A percentile compares a stretch with the other conserved stretches of the same genome.
phyloP scores from a whole-genome alignment of 176 grass and related monocot species.

The Phoenix roebelenii region DNA sequence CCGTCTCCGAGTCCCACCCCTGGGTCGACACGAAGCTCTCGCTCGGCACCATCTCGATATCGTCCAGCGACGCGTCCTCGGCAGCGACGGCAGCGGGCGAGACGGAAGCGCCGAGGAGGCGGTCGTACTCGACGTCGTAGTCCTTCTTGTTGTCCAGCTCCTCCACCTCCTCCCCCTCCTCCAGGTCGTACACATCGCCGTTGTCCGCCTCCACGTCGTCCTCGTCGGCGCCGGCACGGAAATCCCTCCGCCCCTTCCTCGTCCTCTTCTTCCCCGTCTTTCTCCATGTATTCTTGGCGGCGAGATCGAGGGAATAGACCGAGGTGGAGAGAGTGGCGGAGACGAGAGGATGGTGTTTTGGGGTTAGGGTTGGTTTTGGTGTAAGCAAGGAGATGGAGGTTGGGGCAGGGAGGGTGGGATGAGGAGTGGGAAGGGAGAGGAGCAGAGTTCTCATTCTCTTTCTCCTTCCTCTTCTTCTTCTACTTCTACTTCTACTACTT shows the following conservation, averaged over 20 bases:
- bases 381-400: conserved; percentile 15
- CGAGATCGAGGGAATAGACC: background rate
- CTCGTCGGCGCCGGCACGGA: conserved; percentile 45
- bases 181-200: conserved; percentile 27
- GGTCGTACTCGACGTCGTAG: conserved; percentile 97
- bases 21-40: conserved; percentile 71
- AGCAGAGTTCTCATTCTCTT: conserved; percentile 13
- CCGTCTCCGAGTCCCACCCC: conserved; percentile 60
- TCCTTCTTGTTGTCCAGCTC: conserved; percentile 88
- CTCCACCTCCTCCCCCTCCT: conserved; percentile 50
- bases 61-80: conserved; percentile 29
- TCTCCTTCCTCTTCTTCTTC: too few relatives aligned
- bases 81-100: background rate
- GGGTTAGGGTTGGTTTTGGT: conserved; percentile 12
- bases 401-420: background rate
- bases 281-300: background rate
- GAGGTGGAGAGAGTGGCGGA: background rate
- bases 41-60: conserved; percentile 54
- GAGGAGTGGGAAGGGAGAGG: conserved; percentile 17
- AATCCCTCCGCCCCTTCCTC: conserved; percentile 11
- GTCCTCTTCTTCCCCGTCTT: background rate
- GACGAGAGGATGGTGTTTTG: background rate
- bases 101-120: conserved; percentile 35
- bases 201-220: conserved; percentile 38
- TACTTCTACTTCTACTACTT: too few relatives aligned